Percentiles rank a stretch among this genome's conserved stretches.
These are phyloP conservation scores for Cyberlindnera euphorbiiphila DNA, from an alignment of 805 yeast genomes.

Conservation along the genomic window DNA sequence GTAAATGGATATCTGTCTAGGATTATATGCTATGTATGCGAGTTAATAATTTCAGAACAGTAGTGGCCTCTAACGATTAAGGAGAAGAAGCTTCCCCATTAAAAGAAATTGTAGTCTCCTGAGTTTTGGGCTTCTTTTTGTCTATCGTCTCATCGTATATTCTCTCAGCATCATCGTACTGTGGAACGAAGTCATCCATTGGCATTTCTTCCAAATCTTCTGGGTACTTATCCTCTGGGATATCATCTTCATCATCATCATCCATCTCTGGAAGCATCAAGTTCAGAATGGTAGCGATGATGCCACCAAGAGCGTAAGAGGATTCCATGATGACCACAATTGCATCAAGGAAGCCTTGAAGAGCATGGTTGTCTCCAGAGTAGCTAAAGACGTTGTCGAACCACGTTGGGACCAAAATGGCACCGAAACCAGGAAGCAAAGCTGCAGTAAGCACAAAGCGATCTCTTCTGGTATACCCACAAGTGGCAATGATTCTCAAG, in stretches of 20 bases:
- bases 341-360: constrained; percentile 63
- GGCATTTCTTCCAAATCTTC: constrained; percentile 22
- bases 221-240: constrained; percentile 8
- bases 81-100: constrained; percentile 1
- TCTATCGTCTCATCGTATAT: constrained; percentile 4
- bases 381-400: constrained; percentile 63
- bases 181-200: constrained; percentile 25
- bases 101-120: not conserved
- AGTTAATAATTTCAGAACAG: too few species aligned
- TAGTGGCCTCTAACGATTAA: not conserved
- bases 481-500: constrained; percentile 53
- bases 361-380: constrained; percentile 51
- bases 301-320: constrained; percentile 67
- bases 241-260: constrained; percentile 32
- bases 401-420: constrained; percentile 63
- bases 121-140: not conserved
- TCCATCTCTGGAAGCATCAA: constrained; percentile 56
- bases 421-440: constrained; percentile 62
- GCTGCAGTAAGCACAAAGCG: constrained; percentile 68
- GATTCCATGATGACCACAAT: constrained; percentile 68
- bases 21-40: too few species aligned
- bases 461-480: constrained; percentile 62
- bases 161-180: constrained; percentile 25
- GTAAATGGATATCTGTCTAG: too few species aligned
- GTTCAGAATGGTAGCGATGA: constrained; percentile 59